phyloP scores from a whole-genome alignment of 1,139 yeast species.

The Hyphopichia fennica region DNA sequence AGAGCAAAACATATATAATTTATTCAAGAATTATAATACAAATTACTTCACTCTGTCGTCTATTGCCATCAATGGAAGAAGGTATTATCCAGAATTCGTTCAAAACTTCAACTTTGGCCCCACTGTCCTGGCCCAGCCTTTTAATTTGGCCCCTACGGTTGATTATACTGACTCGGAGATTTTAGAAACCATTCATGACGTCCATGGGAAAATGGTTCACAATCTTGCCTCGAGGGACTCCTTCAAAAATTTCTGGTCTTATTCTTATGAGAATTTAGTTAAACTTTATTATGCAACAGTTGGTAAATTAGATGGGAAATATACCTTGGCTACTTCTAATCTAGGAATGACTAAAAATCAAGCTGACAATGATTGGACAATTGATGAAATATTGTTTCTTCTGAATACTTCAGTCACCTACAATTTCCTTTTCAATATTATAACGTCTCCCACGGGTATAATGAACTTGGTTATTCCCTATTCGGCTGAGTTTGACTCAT shows the following conservation, averaged over 20 bases:
- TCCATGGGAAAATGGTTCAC: background rate
- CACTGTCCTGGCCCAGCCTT: background rate
- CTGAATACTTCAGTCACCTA: conserved; percentile 1
- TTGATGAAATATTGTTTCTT: conserved; percentile 3
- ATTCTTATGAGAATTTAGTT: background rate
- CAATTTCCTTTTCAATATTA: conserved; percentile 1
- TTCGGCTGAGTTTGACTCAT: background rate
- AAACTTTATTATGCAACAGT: background rate
- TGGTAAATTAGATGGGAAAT: background rate
- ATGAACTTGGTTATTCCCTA: conserved; percentile 1
- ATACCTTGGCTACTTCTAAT: background rate
- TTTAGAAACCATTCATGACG: background rate
- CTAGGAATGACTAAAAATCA: background rate
- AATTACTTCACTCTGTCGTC: background rate
- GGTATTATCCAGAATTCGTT: background rate
- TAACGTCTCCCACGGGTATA: background rate
- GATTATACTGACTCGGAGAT: background rate
- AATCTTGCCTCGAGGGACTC: background rate
- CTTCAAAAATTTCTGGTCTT: background rate
- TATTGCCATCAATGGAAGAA: conserved; percentile 1
- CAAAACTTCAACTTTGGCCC: conserved; percentile 1
- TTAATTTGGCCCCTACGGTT: background rate
- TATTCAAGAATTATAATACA: background rate
- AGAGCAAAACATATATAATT: background rate
- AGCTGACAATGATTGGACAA: background rate